Evolutionary conservation across 2,329 filamentous ascomycete genomes (phyloP).

Genomic region (Claviceps sp.): DNA sequence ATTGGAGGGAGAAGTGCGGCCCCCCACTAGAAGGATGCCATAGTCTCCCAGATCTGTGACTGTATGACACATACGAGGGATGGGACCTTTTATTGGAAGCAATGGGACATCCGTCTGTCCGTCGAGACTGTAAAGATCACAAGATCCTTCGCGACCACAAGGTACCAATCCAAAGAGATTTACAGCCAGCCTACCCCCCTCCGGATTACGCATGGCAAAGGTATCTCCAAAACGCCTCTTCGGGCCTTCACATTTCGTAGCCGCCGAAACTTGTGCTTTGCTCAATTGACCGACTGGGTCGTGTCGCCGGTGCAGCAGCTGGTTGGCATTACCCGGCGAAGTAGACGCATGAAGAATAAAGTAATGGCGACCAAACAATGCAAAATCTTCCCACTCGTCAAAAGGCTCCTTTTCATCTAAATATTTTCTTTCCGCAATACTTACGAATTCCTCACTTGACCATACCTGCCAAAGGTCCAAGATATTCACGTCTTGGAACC

Average conservation of each 20-base stretch:
- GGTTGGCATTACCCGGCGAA: background rate
- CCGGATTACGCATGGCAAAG: conserved; percentile 24
- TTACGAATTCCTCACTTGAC: conserved; percentile 55
- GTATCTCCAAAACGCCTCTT: conserved; percentile 48
- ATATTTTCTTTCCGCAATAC: conserved; percentile 39
- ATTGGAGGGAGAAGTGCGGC: conserved; percentile 60
- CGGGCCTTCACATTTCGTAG: conserved; percentile 7
- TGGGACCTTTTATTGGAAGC: conserved; percentile 18
- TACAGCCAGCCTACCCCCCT: conserved; percentile 30
- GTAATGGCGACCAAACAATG: conserved; percentile 73
- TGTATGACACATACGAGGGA: conserved; percentile 57
- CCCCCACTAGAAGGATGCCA: conserved; percentile 57
- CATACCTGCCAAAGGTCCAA: conserved; percentile 74
- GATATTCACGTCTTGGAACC: conserved; percentile 51
- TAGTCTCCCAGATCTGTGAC: conserved; percentile 49
- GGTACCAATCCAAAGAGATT: conserved; percentile 31
- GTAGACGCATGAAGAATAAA: conserved; percentile 53
- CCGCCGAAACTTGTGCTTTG: conserved; percentile 6
- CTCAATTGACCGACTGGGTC: background rate
- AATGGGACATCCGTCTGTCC: conserved; percentile 10
- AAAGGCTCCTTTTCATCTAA: conserved; percentile 70
- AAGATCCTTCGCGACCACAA: conserved; percentile 33
- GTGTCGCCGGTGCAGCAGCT: no score
- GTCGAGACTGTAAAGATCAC: conserved; percentile 31
- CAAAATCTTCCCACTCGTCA: conserved; percentile 94